A percentile compares a stretch with the other conserved stretches of the same genome.
phyloP scores from a whole-genome alignment of 202 grass and related monocot species.

The Sporobolus alterniflorus region DNA sequence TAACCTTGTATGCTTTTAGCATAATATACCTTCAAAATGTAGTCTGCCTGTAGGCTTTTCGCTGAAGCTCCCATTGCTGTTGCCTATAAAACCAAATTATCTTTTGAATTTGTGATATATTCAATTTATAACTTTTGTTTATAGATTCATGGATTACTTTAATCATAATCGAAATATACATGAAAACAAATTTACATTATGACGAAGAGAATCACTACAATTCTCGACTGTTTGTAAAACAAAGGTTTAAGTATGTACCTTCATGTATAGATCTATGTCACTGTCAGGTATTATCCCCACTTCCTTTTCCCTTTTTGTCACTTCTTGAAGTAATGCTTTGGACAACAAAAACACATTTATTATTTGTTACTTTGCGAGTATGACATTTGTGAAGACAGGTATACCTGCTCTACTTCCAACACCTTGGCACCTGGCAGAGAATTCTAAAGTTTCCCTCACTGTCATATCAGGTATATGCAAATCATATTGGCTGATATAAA shows the following conservation, averaged over 20 bases:
- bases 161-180: background rate
- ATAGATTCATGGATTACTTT: background rate
- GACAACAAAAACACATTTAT: background rate
- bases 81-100: constrained; percentile 25
- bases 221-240: background rate
- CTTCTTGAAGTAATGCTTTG: constrained; percentile 49
- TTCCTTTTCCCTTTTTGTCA: constrained; percentile 38
- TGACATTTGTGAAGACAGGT: background rate
- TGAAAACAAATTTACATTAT: background rate
- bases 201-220: background rate
- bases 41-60: constrained; percentile 46
- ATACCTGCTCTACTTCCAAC: constrained; percentile 51
- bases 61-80: constrained; percentile 24
- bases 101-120: background rate
- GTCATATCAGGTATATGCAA: constrained; percentile 93
- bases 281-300: constrained; percentile 39
- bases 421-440: constrained; percentile 91
- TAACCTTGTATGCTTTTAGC: background rate
- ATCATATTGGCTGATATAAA: constrained; percentile 86
- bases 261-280: constrained; percentile 63
- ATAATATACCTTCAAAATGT: constrained; percentile 49
- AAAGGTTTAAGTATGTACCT: constrained; percentile 21
- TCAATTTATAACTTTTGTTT: background rate
- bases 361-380: background rate
- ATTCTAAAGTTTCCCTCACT: constrained; percentile 81